Percentiles rank a stretch among this genome's conserved stretches.
These are phyloP conservation scores for Hura crepitans DNA, from an alignment of 441 rosid species.

Conservation along the genomic window DNA sequence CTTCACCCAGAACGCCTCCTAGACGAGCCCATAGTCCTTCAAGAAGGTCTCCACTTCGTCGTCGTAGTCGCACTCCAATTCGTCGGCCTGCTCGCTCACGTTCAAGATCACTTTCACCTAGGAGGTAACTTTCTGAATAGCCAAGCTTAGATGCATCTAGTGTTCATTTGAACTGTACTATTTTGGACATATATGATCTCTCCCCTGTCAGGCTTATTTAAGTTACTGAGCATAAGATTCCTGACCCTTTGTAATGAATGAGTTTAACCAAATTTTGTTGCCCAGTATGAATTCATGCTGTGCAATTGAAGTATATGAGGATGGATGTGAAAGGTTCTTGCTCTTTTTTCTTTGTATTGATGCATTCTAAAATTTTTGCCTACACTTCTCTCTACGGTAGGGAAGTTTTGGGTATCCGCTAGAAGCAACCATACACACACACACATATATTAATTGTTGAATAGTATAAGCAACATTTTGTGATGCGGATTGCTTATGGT, in stretches of 20 bases:
- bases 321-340: background rate
- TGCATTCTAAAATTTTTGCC: background rate
- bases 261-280: background rate
- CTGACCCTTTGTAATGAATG: background rate
- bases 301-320: background rate
- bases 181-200: background rate
- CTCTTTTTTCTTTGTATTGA: background rate
- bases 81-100: slow-evolving; percentile 68
- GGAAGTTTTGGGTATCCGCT: too few species aligned
- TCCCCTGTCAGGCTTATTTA: background rate
- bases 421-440: too few species aligned
- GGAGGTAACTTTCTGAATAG: slow-evolving; percentile 44
- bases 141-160: background rate
- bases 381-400: background rate
- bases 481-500: slow-evolving; percentile 5
- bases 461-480: background rate
- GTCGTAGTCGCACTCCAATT: slow-evolving; percentile 69
- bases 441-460: too few species aligned
- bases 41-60: slow-evolving; percentile 82
- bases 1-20: slow-evolving; percentile 61
- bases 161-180: background rate
- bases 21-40: slow-evolving; percentile 80
- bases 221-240: background rate
- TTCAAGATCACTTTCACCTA: slow-evolving; percentile 82
- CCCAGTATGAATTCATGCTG: background rate